Evolutionary conservation across 495 filamentous ascomycete genomes (phyloP).

Genomic region (Massariosphaeria phaeospora): DNA sequence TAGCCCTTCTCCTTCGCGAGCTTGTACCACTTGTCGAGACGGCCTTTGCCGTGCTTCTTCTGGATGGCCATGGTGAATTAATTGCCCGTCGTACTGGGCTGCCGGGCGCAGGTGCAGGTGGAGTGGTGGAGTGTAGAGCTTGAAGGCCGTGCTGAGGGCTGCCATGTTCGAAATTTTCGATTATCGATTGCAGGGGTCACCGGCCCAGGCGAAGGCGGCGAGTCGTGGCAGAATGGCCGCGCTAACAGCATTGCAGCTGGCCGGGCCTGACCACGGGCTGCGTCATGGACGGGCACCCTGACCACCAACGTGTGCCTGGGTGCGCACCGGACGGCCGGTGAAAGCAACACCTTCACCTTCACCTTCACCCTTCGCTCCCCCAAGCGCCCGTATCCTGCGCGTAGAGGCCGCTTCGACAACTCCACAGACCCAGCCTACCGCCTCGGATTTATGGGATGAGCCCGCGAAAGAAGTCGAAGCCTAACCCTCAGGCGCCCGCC

Average conservation of each 20-base stretch:
- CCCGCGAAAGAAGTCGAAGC: slow-evolving; percentile 40
- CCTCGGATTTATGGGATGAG: slow-evolving; percentile 21
- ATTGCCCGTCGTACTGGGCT: too few relatives aligned
- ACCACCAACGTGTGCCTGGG: too few relatives aligned
- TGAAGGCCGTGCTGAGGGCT: too few relatives aligned
- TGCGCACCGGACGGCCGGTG: background rate
- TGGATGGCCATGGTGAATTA: slow-evolving; percentile 86
- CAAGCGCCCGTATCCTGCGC: too few relatives aligned
- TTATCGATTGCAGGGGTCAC: too few relatives aligned
- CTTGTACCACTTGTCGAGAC: slow-evolving; percentile 92
- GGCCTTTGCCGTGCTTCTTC: slow-evolving; percentile 99
- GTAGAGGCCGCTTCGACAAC: too few relatives aligned
- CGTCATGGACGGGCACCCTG: too few relatives aligned
- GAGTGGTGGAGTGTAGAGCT: too few relatives aligned
- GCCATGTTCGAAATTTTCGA: slow-evolving; percentile 1
- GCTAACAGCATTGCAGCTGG: too few relatives aligned
- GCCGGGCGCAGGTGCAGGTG: too few relatives aligned
- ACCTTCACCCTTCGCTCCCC: background rate
- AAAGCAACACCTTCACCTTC: background rate
- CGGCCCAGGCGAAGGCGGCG: too few relatives aligned
- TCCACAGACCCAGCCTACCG: background rate
- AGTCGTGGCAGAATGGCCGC: slow-evolving; percentile 1
- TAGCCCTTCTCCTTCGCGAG: slow-evolving; percentile 99
- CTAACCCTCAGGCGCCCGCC: slow-evolving; percentile 32
- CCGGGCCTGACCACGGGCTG: too few relatives aligned